Conservation (phyloP, 2,329 filamentous ascomycete genomes). For the Phoma sp. region DNA sequence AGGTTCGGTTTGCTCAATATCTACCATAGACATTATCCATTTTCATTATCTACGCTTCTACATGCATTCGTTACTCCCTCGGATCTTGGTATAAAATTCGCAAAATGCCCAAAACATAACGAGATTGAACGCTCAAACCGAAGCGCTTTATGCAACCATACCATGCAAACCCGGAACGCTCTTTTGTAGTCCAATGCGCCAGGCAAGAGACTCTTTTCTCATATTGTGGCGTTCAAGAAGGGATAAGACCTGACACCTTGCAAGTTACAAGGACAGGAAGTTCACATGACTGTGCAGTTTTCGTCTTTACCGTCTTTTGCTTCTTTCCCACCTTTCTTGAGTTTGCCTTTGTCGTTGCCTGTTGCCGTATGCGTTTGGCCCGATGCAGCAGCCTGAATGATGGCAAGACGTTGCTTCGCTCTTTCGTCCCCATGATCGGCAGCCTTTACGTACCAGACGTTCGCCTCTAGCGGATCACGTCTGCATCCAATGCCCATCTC, state of each 20-base stretch:
- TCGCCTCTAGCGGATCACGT: conserved; percentile 92
- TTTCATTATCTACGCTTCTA: conserved; percentile 3
- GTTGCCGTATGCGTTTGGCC: conserved; percentile 51
- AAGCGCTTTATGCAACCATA: conserved; percentile 30
- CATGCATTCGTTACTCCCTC: conserved; percentile 8
- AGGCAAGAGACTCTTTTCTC: neutral
- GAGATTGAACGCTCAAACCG: conserved; percentile 24
- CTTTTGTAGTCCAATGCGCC: conserved; percentile 8
- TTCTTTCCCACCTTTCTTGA: conserved; percentile 38
- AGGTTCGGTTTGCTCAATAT: too few relatives aligned
- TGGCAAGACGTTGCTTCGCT: conserved; percentile 83
- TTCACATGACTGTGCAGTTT: conserved; percentile 50
- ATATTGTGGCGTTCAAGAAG: neutral
- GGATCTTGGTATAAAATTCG: conserved; percentile 24
- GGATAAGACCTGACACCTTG: too few relatives aligned
- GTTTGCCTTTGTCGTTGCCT: conserved; percentile 35
- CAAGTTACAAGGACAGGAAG: neutral
- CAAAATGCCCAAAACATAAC: conserved; percentile 12
- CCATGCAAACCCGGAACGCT: conserved; percentile 24
- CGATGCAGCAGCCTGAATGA: conserved; percentile 82
- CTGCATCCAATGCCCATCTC: conserved; percentile 98
- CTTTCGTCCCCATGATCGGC: conserved; percentile 91
- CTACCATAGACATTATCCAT: conserved; percentile 6
- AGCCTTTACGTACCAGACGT: conserved; percentile 97
- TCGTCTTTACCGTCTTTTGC: conserved; percentile 44